These are phyloP conservation scores for Spathaspora sp. DNA, from an alignment of 805 yeast genomes.

Conservation along the genomic window DNA sequence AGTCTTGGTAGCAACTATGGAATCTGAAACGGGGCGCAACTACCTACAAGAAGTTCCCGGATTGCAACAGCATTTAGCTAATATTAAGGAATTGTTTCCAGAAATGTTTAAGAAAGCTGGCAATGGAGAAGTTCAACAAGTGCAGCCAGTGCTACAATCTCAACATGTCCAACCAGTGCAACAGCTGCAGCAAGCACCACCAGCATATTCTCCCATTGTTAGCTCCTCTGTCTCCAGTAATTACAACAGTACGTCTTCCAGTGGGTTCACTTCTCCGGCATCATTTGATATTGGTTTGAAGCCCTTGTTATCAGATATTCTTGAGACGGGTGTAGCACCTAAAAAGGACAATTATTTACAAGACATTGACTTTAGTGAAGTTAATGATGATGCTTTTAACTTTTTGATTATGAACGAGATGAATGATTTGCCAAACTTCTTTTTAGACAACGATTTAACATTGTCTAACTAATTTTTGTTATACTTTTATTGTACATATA, in stretches of 20 bases:
- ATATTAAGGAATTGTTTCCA: conserved; percentile 15
- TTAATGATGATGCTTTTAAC: conserved; percentile 3
- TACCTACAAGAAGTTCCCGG: conserved; percentile 12
- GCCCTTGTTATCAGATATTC: background rate
- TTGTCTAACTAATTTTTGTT: background rate
- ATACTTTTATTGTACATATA: background rate
- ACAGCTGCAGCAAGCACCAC: background rate
- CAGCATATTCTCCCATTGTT: background rate
- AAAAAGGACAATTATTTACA: background rate
- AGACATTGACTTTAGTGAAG: background rate
- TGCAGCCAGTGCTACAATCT: background rate
- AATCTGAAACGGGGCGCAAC: conserved; percentile 10
- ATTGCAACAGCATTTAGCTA: conserved; percentile 16
- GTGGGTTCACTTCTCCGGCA: background rate
- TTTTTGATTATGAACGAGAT: conserved; percentile 3
- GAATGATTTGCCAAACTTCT: conserved; percentile 2
- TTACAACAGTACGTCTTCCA: background rate
- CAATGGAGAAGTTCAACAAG: background rate
- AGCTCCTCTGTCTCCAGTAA: background rate
- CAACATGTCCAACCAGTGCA: background rate
- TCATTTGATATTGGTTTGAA: conserved; percentile 1
- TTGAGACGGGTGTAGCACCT: background rate
- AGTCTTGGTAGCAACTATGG: conserved; percentile 16
- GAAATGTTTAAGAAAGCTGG: conserved; percentile 9
- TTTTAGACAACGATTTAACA: background rate